phyloP scores from a whole-genome alignment of 768 basidiomycete species.

The Botryobasidium botryosum region DNA sequence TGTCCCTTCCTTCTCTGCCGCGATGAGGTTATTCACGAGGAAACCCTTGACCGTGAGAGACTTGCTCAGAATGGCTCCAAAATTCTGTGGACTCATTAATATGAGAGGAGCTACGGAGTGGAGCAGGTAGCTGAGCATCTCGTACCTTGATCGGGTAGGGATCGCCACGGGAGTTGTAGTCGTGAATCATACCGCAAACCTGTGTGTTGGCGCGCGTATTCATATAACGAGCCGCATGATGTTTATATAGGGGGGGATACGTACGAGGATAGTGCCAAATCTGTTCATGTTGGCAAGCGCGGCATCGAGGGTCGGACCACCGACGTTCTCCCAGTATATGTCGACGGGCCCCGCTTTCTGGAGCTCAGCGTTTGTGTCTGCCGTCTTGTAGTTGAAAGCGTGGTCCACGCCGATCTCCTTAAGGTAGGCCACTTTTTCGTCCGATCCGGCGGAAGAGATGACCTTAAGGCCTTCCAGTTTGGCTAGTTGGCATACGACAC shows the following conservation, averaged over 20 bases:
- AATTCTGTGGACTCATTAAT: neutral
- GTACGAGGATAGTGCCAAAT: slow-evolving; percentile 14
- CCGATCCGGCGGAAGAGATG: slow-evolving; percentile 52
- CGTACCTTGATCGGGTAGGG: slow-evolving; percentile 13
- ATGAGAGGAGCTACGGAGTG: neutral
- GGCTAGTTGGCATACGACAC: slow-evolving; percentile 27
- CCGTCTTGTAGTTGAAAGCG: slow-evolving; percentile 59
- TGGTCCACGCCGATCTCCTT: slow-evolving; percentile 46
- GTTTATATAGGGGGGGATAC: neutral
- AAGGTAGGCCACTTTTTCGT: slow-evolving; percentile 53
- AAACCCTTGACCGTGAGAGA: slow-evolving; percentile 7
- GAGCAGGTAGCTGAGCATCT: neutral
- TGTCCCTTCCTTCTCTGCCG: slow-evolving; percentile 3
- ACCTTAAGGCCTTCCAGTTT: slow-evolving; percentile 35
- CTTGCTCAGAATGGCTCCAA: neutral
- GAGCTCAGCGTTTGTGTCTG: slow-evolving; percentile 33
- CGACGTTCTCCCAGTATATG: slow-evolving; percentile 26
- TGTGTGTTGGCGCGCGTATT: neutral
- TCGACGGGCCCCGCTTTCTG: slow-evolving; percentile 39
- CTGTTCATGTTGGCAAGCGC: slow-evolving; percentile 14
- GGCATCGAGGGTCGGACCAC: slow-evolving; percentile 17
- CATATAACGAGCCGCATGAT: too few relatives aligned
- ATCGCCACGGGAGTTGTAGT: slow-evolving; percentile 12
- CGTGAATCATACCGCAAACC: slow-evolving; percentile 11
- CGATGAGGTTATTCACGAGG: neutral